Evolutionary conservation across 345 rosid species (phyloP), one percentile per base, ranked within the genome.

Genomic region (Ceriops zippeliana): DNA sequence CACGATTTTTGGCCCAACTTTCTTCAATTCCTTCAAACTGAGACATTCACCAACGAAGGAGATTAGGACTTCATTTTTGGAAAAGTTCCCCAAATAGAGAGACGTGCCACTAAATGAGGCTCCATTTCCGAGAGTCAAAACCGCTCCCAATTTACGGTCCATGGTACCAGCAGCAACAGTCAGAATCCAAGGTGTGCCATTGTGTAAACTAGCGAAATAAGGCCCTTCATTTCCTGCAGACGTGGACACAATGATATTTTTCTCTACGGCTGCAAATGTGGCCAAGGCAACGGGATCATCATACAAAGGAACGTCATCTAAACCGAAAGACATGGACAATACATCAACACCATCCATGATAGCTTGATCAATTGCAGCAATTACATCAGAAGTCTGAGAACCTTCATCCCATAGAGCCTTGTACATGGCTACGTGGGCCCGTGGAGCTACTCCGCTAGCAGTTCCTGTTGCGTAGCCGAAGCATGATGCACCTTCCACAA

Each of bases 41-140:
- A 73, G 68, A 52, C 91, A 85, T 5, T 31, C n/a, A 20, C 68
- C 81, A 76, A 75, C 28, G 77, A 85, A 85, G 52, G 81, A 73
- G 15, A 85, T 58, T 2, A 84, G 82, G 26, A 71, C 11, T 9
- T 70, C 52, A 27, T 2, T 26, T 0, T 75, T 37, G 21, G 82
- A 58, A 21, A 35, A 6, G 47, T 62, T 20, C 16, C 81, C 81
- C 6, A 75, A 65, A 49, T 73, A 82, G 7, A 79, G 72, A 53
- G 83, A 68, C 31, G 21, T 9, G 5, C 86, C 86, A 0, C 30
- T 10, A 21, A 79, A 26, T 0, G 71, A 60, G 35, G 30, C 58
- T 5, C 79, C 79, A 56, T 75, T 79, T 15, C 78, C 81, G 19
- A 82, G 78, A 2, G 52, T 54, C 35, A 79, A 56, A 38, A 35